Evolutionary conservation across 106 monocot species (phyloP).

Genomic region (Platanthera zijinensis): DNA sequence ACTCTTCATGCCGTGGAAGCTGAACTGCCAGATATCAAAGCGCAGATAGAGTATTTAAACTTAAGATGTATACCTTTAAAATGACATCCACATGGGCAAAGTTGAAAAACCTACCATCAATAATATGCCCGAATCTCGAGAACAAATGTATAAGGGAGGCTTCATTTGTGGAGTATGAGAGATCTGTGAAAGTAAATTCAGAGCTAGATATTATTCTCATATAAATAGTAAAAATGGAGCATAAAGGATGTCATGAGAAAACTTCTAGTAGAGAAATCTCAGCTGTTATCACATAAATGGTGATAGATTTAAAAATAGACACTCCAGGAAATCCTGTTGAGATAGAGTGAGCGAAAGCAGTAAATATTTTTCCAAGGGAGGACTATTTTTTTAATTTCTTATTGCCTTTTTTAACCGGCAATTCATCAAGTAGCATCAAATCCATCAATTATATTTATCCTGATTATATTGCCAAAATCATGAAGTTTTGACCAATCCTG

Average conservation of each 20-base stretch:
- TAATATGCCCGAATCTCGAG: slow-evolving; percentile 42
- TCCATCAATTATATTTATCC: too few species aligned
- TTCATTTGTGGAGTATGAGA: slow-evolving; percentile 35
- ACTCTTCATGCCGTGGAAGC: slow-evolving; percentile 34
- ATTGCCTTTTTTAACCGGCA: too few species aligned
- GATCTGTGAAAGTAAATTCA: slow-evolving; percentile 23
- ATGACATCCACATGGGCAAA: background rate
- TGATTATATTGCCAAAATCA: too few species aligned
- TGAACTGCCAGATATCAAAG: slow-evolving; percentile 20
- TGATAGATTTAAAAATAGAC: background rate
- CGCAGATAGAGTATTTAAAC: background rate
- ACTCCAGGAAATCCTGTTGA: background rate
- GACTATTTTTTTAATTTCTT: too few species aligned
- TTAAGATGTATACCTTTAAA: background rate
- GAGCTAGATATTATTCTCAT: background rate
- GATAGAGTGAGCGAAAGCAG: too few species aligned
- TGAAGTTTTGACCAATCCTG: too few species aligned
- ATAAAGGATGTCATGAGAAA: background rate
- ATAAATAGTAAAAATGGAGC: background rate
- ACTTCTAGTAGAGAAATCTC: background rate
- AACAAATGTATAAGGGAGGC: slow-evolving; percentile 39
- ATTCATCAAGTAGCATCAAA: too few species aligned
- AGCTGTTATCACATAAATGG: background rate
- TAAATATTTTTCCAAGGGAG: too few species aligned
- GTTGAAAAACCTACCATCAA: slow-evolving; percentile 24